Percentiles rank a stretch among this genome's conserved stretches.
Evolutionary conservation across 129 eudicot species (phyloP).

Genomic region (Chrysanthemum lavandulifolium): DNA sequence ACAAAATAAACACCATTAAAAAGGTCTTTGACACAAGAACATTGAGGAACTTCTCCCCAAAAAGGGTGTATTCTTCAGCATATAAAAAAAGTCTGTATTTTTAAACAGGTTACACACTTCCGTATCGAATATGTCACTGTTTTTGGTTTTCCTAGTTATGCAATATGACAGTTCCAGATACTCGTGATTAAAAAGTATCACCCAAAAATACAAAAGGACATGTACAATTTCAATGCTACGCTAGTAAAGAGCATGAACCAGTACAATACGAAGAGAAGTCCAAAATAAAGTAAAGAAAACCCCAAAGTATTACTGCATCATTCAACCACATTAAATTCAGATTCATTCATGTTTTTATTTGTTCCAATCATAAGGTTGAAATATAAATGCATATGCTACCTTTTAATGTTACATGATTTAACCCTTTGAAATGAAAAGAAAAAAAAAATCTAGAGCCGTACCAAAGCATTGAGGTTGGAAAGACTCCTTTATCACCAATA

Average conservation of each 20-base stretch:
- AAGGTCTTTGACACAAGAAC: not conserved
- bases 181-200: too few relatives aligned
- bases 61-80: slow-evolving; percentile 1
- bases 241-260: too few relatives aligned
- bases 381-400: too few relatives aligned
- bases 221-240: too few relatives aligned
- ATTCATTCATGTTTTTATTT: not conserved
- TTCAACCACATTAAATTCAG: not conserved
- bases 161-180: not conserved
- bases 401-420: too few relatives aligned
- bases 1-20: not conserved
- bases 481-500: too few relatives aligned
- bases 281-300: not conserved
- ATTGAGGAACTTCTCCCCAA: not conserved
- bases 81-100: not conserved
- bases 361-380: too few relatives aligned
- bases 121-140: not conserved
- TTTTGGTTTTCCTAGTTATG: not conserved
- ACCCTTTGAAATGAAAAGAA: too few relatives aligned
- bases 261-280: too few relatives aligned
- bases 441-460: too few relatives aligned
- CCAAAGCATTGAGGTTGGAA: too few relatives aligned
- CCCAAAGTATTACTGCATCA: not conserved
- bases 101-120: not conserved
- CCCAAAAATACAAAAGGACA: too few relatives aligned